Evolutionary conservation across 225 moss, liverwort and hornwort genomes (phyloP), one percentile per base, ranked within the genome.

Genomic region (Takakia lepidozioides): DNA sequence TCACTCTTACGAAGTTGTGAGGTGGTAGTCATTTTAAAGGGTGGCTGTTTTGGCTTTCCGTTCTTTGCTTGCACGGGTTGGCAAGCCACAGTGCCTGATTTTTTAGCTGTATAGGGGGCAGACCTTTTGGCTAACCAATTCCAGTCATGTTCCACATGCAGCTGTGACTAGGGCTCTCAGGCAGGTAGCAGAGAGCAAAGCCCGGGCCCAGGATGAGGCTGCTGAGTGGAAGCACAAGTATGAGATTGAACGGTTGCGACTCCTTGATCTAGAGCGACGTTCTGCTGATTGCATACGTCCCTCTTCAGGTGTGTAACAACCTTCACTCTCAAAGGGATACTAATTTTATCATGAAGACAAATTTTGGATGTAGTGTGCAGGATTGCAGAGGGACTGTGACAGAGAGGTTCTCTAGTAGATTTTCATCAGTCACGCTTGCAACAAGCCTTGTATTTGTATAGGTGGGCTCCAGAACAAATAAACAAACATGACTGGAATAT

Each of bases 201-300:
- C 76, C 23, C 72, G 69, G 55, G 81, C 77, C 51, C 64, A 68
- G 63, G 74, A 84, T 59, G 92, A 87, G 70, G 82, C 87, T 54
- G 69, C 84, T 27, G 65, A 80, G 54, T 92, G 92, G 92, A 92
- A 87, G 70, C 69, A 63, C 15, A 92, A 75, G 61, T 92, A 87
- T 58, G 92, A 92, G 66, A 60, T 82, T 46, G 92, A 92, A 67
- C 47, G 78, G 7, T 63, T 75, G 46, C 69, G 78, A 38, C 78
- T 65, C 41, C 56, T 78, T 25, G 76, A 74, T 48, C 74, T 78
- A 19, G 61, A 65, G 63, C 74, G 59, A 51, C 52, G 64, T 54
- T 50, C 74, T 55, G 63, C 63, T 19, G 57, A 63, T 25, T 28
- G n/a, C n/a, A n/a, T n/a, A n/a, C n/a, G n/a, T n/a, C n/a, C n/a